Conservation (phyloP, 2,329 filamentous ascomycete species). For the Monosporascus sp. region DNA sequence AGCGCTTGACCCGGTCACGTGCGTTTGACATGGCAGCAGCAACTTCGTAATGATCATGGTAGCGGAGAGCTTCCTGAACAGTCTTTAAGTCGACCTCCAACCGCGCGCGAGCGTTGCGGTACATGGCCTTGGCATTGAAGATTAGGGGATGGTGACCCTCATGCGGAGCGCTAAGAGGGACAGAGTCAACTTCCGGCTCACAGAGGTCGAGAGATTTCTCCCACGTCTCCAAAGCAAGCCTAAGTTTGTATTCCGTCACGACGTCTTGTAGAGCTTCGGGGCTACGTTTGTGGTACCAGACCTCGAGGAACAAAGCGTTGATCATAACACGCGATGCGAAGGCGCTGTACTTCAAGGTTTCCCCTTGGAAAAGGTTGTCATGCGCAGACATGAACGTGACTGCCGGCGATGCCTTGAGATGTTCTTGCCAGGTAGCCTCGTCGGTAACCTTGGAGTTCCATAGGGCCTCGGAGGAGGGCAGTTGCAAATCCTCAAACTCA, state of each 20-base stretch:
- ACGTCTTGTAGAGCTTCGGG: constrained; percentile 97
- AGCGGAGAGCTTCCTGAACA: constrained; percentile 92
- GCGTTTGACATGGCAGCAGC: constrained; percentile 94
- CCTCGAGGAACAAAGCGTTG: constrained; percentile 95
- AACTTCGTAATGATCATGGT: constrained; percentile 96
- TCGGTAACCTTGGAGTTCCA: constrained; percentile 84
- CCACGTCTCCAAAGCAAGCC: constrained; percentile 96
- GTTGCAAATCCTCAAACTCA: constrained; percentile 87
- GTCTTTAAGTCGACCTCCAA: constrained; percentile 93
- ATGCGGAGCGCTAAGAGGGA: constrained; percentile 88
- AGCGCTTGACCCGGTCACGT: constrained; percentile 89
- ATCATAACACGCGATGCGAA: constrained; percentile 98
- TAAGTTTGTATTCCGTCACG: constrained; percentile 95
- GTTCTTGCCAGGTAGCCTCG: constrained; percentile 79
- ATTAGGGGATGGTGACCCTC: constrained; percentile 88
- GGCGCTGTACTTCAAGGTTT: constrained; percentile 85
- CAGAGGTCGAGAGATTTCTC: constrained; percentile 92
- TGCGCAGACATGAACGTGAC: constrained; percentile 92
- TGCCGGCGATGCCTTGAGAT: constrained; percentile 63
- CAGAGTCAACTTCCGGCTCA: constrained; percentile 82
- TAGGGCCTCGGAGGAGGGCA: constrained; percentile 88
- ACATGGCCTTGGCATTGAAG: constrained; percentile 97
- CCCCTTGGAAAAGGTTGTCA: constrained; percentile 91
- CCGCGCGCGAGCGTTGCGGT: constrained; percentile 86
- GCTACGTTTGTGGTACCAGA: constrained; percentile 98